These are phyloP conservation scores for Pouteria glomerata DNA, from an alignment of 148 eudicot genomes.

Conservation along the genomic window DNA sequence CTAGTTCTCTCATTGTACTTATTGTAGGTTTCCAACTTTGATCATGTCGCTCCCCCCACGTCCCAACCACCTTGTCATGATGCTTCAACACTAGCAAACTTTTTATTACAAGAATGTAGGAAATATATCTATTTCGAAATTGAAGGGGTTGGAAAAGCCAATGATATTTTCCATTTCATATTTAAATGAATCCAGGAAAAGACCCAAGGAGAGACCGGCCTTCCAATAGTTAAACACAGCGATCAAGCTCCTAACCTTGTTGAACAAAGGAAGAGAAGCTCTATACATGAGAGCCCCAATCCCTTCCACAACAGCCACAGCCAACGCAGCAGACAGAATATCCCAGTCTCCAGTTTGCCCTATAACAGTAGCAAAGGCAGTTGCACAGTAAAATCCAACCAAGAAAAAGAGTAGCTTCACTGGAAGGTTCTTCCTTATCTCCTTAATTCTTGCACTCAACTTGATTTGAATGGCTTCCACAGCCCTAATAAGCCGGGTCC, in stretches of 20 bases:
- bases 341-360: slow-evolving; percentile 99
- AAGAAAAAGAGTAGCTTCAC: slow-evolving; percentile 66
- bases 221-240: slow-evolving; percentile 85
- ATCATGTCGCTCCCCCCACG: neutral
- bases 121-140: slow-evolving; percentile 7
- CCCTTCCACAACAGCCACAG: slow-evolving; percentile 81
- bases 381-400: slow-evolving; percentile 83
- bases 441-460: slow-evolving; percentile 47
- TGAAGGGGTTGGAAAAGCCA: neutral
- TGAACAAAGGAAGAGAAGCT: slow-evolving; percentile 44
- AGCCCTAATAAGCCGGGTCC: slow-evolving; percentile 62
- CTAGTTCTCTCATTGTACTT: neutral
- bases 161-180: slow-evolving; percentile 29
- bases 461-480: slow-evolving; percentile 36
- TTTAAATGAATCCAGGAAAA: slow-evolving; percentile 93
- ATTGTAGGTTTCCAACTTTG: neutral
- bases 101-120: slow-evolving; percentile 7
- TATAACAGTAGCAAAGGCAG: slow-evolving; percentile 83
- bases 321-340: slow-evolving; percentile 78
- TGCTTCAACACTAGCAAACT: neutral
- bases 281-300: slow-evolving; percentile 88
- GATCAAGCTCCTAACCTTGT: slow-evolving; percentile 36
- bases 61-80: neutral
- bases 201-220: slow-evolving; percentile 74
- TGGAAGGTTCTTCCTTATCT: slow-evolving; percentile 51